These are phyloP conservation scores for Moricandia moricandioides DNA, from an alignment of 345 rosid species.

Conservation along the genomic window DNA sequence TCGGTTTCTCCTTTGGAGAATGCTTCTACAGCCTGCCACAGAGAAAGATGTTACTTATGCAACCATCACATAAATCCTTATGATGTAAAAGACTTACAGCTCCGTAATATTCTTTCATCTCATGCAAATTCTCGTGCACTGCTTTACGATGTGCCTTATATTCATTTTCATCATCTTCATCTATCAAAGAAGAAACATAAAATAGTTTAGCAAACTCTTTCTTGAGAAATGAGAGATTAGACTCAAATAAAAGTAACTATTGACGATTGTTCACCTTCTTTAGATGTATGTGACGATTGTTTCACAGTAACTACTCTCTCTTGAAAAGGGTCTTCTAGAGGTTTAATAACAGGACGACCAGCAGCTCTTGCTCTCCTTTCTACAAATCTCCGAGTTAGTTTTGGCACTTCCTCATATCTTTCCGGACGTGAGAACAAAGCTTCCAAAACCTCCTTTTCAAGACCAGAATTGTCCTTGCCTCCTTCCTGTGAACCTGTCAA, in stretches of 20 bases:
- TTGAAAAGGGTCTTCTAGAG: constrained; percentile 39
- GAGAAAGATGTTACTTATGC: constrained; percentile 11
- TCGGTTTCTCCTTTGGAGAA: constrained; percentile 48
- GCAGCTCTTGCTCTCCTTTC: constrained; percentile 37
- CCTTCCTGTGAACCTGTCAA: constrained; percentile 17
- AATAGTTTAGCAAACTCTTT: constrained; percentile 16
- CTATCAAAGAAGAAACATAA: constrained; percentile 26
- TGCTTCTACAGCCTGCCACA: constrained; percentile 58
- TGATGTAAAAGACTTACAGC: constrained; percentile 46
- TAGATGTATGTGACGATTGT: constrained; percentile 22
- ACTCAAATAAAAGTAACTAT: neutral
- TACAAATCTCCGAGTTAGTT: constrained; percentile 21
- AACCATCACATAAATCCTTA: constrained; percentile 14
- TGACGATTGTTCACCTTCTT: constrained; percentile 37
- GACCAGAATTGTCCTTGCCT: constrained; percentile 32
- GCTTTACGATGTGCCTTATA: constrained; percentile 50
- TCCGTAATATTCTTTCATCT: constrained; percentile 62
- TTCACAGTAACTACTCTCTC: constrained; percentile 31
- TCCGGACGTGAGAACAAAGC: constrained; percentile 44
- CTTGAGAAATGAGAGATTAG: neutral
- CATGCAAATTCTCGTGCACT: constrained; percentile 52
- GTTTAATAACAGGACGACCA: constrained; percentile 35
- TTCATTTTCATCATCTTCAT: constrained; percentile 48
- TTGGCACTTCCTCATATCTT: constrained; percentile 40
- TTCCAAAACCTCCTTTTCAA: constrained; percentile 51